Conservation (phyloP, 129 eudicot species). For the Artemisia tridentata region DNA sequence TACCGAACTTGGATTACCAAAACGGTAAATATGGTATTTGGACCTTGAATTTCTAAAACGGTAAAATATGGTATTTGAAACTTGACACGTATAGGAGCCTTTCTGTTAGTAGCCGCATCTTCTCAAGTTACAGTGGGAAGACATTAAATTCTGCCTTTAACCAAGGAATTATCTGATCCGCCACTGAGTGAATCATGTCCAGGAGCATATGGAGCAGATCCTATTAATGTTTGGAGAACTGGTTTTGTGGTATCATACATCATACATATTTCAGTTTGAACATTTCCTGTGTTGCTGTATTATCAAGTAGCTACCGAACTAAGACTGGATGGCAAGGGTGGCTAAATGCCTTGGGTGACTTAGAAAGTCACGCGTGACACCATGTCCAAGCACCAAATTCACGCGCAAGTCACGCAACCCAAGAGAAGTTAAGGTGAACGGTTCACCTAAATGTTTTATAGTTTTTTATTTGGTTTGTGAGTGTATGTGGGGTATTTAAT, state of each 20-base stretch:
- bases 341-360: too few species aligned
- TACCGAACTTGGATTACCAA: neutral
- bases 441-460: too few species aligned
- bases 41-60: constrained; percentile 2
- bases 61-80: constrained; percentile 6
- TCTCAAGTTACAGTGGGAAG: constrained; percentile 9
- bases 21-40: too few species aligned
- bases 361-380: too few species aligned
- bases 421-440: too few species aligned
- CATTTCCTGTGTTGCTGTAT: constrained; percentile 67
- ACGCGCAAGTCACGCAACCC: too few species aligned
- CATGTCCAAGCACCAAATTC: too few species aligned
- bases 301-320: neutral
- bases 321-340: too few species aligned
- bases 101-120: constrained; percentile 8
- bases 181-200: constrained; percentile 68
- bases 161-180: constrained; percentile 79
- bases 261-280: constrained; percentile 63
- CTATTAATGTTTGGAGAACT: constrained; percentile 66
- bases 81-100: constrained; percentile 15
- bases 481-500: too few species aligned
- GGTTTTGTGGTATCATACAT: constrained; percentile 72
- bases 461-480: too few species aligned
- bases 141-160: constrained; percentile 2
- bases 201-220: constrained; percentile 75